A percentile compares a stretch with the other conserved stretches of the same genome.
Evolutionary conservation across 129 eudicot genomes (phyloP).

Genomic region (Flaveria bidentis): DNA sequence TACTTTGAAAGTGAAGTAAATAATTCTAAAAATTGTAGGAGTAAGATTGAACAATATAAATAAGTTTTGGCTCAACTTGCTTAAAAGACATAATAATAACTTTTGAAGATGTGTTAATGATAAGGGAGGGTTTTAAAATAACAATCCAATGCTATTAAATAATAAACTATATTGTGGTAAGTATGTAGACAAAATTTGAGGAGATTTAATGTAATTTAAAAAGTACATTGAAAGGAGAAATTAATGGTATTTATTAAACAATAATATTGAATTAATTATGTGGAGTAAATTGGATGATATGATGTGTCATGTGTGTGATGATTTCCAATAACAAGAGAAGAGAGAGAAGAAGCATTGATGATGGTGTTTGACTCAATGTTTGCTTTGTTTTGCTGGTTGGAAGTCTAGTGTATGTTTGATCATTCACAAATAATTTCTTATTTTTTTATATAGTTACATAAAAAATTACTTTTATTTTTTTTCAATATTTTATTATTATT

Average conservation of each 20-base stretch:
- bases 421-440: too few relatives aligned
- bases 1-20: too few relatives aligned
- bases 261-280: neutral
- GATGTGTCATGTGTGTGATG: slow-evolving; percentile 24
- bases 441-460: too few relatives aligned
- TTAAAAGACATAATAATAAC: neutral
- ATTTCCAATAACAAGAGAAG: slow-evolving; percentile 28
- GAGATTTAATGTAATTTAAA: neutral
- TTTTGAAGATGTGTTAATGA: too few relatives aligned
- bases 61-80: too few relatives aligned
- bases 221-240: slow-evolving; percentile 16
- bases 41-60: too few relatives aligned
- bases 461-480: too few relatives aligned
- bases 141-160: neutral
- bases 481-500: too few relatives aligned
- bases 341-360: slow-evolving; percentile 18
- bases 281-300: slow-evolving; percentile 23
- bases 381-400: neutral
- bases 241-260: slow-evolving; percentile 14
- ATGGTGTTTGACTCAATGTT: slow-evolving; percentile 32
- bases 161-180: neutral
- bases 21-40: too few relatives aligned
- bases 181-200: neutral
- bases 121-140: neutral
- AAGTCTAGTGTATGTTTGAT: neutral